Base-by-base conservation (phyloP, 306 rosid species). In the Spatholobus suberectus region DNA sequence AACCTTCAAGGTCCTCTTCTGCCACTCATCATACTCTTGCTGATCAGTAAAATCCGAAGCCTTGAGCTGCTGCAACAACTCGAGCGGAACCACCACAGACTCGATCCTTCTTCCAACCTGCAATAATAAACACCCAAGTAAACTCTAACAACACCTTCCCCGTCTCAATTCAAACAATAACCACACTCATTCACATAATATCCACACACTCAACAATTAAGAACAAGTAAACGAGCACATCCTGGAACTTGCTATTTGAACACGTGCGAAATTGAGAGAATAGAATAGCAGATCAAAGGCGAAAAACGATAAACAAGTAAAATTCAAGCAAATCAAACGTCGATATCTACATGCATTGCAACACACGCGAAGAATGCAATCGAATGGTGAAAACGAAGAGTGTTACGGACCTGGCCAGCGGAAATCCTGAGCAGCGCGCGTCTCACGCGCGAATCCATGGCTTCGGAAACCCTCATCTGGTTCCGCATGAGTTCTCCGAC, bases 51-150 rank as follows among this genome's bases (percentile, higher is more conserved):
- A 96, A 85, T 96, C 99, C 24, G 97, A 77, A 46, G 89, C 58
- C 92, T 94, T 96, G 57, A 96, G 97, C 85, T 96, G 99, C 94
- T 96, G 98, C 86, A 96, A 54, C 26, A 96, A 87, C 90, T 96
- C 99, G 40, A 93, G 92, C 20, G 99, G 99, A 55, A 96, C 94
- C 7, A 96, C 99, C 76, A 94, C 97, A 1, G 97, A 93, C 81
- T 96, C 99, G 49, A 96, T 96, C 89, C 94, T 76, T 82, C 99
- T 89, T 82, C 98, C 97, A 75, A 93, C 98, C 98, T 95, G 89
- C 49, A 79, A 79, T 27, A 86, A 58, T 37, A 6, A 32, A 75
- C 26, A 65, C 40, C 29, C 74, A 84, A 38, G 73, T 70, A 65
- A 38, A 73, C 57, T 55, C 7, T 0, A 35, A 43, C 8, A 0